phyloP scores from a whole-genome alignment of 163 green algal species.

The Prototheca cutis region DNA sequence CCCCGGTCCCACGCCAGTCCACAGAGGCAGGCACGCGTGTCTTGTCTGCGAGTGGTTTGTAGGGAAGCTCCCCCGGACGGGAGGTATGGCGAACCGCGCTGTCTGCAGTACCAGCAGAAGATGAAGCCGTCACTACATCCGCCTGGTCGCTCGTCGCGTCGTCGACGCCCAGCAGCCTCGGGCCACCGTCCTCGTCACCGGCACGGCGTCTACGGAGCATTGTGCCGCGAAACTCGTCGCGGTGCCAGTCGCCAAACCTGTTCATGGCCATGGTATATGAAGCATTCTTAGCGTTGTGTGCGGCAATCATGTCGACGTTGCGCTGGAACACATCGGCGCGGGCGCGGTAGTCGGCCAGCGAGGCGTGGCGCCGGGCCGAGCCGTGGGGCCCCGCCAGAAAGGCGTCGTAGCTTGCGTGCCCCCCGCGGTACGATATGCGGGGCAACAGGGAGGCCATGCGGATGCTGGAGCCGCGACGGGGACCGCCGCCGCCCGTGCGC shows the following conservation, averaged over 20 bases:
- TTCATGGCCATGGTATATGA: constrained; percentile 24
- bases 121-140: too few relatives aligned
- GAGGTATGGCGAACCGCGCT: too few relatives aligned
- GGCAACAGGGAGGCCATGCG: constrained; percentile 29
- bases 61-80: constrained; percentile 15
- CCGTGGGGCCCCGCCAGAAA: constrained; percentile 25
- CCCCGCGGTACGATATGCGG: constrained; percentile 8
- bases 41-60: constrained; percentile 8
- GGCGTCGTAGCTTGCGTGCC: constrained; percentile 29
- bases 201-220: too few relatives aligned
- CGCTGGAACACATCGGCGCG: constrained; percentile 9
- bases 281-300: constrained; percentile 14
- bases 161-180: too few relatives aligned
- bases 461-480: neutral
- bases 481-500: neutral
- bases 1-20: constrained; percentile 52
- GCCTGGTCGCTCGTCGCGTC: too few relatives aligned
- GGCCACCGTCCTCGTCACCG: too few relatives aligned
- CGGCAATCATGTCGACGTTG: constrained; percentile 21
- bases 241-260: constrained; percentile 47
- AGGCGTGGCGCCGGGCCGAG: constrained; percentile 6
- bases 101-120: too few relatives aligned
- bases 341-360: constrained; percentile 13
- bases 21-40: constrained; percentile 35
- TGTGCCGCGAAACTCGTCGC: constrained; percentile 28